Base-by-base conservation (phyloP, 768 basidiomycete genomes). In the Mycena leptocephala region DNA sequence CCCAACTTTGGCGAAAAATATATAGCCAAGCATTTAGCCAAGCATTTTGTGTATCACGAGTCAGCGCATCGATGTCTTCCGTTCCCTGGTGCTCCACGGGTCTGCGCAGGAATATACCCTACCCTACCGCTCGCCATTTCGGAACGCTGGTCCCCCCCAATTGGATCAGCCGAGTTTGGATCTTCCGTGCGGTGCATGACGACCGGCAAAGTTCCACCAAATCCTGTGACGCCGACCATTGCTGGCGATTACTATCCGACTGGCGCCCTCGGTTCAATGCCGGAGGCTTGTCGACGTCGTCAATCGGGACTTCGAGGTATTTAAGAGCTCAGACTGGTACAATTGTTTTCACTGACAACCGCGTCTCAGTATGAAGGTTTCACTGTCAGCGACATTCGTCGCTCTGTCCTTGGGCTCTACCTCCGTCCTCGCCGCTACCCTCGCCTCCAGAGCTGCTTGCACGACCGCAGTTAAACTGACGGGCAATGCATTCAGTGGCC, bases 401-500 rank as follows among this genome's bases (percentile, higher is more conserved):
- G 63, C 63, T 46, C 63, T 64, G 63, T 64, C 63, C n/a, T 14
- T 64, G 26, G 63, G 63, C 63, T 46, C 61, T 35, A 37, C 39
- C 63, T 64, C 41, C 35, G 59, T 39, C n/a, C 63, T 64, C 63
- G 63, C 63, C 26, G 63, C 63, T 30, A 64, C 63, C 20, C 63
- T 64, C 63, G 63, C 63, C 28, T 43, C 37, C 39, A 26, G 63
- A 46, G 63, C 63, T 64, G 63, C 63, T 41, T 64, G 63, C 63
- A 64, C 63, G 26, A 43, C 63, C 30, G 63, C 63, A 46, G 63
- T 64, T 30, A 64, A 46, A 41, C 43, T 64, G 33, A 64, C 63
- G 63, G 63, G 63, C 37, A 64, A 64, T 64, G 63, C 63, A 64
- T 64, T 64, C 63, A 64, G 20, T 64, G 63, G 63, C 26, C 39